A percentile compares a stretch with the other conserved stretches of the same genome.
These are phyloP conservation scores for Neopestalotiopsis sp. DNA, from an alignment of 2,329 filamentous ascomycete genomes.

Conservation along the genomic window DNA sequence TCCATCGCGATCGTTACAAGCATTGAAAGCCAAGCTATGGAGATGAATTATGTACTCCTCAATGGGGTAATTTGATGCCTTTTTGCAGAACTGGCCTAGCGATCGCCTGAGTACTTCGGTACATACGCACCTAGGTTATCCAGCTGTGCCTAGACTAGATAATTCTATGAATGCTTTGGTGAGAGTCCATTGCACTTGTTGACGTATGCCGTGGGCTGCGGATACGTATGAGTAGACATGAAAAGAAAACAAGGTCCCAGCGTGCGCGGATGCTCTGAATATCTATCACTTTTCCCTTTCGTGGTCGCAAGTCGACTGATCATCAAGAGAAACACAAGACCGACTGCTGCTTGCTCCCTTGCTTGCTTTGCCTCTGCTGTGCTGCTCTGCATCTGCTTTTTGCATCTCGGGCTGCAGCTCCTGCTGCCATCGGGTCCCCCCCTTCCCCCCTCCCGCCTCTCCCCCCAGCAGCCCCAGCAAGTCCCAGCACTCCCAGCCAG, in stretches of 20 bases:
- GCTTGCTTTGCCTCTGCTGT: not conserved
- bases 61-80: too few species aligned
- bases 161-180: not conserved
- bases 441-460: not conserved
- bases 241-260: not conserved
- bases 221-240: not conserved
- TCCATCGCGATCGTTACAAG: too few species aligned
- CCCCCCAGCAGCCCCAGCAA: not conserved
- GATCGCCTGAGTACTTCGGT: not conserved
- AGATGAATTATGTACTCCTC: too few species aligned
- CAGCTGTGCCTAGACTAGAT: not conserved
- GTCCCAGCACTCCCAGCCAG: not conserved
- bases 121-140: not conserved
- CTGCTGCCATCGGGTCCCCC: not conserved
- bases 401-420: not conserved
- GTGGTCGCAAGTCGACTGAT: not conserved
- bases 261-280: not conserved
- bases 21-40: too few species aligned
- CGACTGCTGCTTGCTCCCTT: not conserved
- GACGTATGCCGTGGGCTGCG: not conserved
- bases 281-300: not conserved
- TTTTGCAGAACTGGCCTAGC: too few species aligned
- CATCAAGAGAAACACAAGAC: not conserved
- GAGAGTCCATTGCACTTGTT: not conserved
- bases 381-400: not conserved